Base-by-base conservation (phyloP, 1,139 yeast species). In the Pichia kudriavzevii region DNA sequence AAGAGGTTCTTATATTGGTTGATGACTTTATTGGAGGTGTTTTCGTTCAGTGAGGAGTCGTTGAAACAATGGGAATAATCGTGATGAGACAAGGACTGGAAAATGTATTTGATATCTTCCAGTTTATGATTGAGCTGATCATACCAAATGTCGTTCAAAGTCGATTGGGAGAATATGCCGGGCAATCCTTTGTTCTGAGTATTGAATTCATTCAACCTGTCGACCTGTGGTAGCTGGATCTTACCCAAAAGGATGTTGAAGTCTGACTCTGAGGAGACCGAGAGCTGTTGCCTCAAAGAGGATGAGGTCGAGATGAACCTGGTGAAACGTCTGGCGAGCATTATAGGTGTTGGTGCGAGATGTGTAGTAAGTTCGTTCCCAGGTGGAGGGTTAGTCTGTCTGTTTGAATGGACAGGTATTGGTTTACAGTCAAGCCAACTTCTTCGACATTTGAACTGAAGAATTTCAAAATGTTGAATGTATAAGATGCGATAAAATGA, bases 61-160 rank as follows among this genome's bases (percentile, higher is more conserved):
- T 34, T 40, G 22, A 52, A 50, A 35, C 49, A 45, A n/a, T 46
- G 52, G 24, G 53, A 39, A 23, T 42, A 46, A 20, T 41, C 39
- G 29, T 39, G 44, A 21, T 42, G 46, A 30, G 49, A 47, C n/a
- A n/a, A n/a, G 8, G 57, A 50, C 30, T 50, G 48, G 3, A 40
- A 32, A 3, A 57, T 45, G 7, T 48, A 53, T 32, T 68, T 76
- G 43, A 80, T 60, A 20, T 67, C 67, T 11, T 61, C 61, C 5
- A 72, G 63, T 40, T 75, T 66, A 16, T 52, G 44, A 13, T 63
- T 60, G 7, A 77, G 71, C 55, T 81, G 67, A 27, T 68, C 60
- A 48, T 66, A 73, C 80, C 84, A 80, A 25, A 79, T 66, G 46
- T 70, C 73, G 24, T 71, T 55, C 16, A 79, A 55, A 10, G 82